Evolutionary conservation across 1,139 yeast species (phyloP).

Genomic region (Blastobotrys buckinghamii): DNA sequence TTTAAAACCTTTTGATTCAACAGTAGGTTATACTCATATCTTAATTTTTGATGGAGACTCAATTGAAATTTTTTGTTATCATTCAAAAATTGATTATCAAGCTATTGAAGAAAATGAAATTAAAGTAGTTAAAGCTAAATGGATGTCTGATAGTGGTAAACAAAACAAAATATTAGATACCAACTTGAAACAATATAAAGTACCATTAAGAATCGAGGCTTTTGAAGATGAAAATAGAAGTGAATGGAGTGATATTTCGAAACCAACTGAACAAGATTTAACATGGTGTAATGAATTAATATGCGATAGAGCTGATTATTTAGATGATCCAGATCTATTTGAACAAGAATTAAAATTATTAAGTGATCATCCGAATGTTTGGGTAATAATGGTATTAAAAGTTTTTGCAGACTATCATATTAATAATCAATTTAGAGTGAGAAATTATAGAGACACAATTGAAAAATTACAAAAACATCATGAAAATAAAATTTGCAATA

Average conservation of each 20-base stretch:
- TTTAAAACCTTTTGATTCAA: background rate
- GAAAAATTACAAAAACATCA: background rate
- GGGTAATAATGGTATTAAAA: background rate
- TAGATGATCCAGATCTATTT: background rate
- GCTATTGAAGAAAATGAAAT: background rate
- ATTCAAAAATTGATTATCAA: background rate
- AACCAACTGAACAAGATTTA: no score
- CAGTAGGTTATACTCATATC: background rate
- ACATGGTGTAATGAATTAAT: no score
- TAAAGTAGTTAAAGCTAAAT: background rate
- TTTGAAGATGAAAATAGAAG: no score
- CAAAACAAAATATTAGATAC: background rate
- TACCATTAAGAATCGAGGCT: no score
- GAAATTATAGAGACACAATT: background rate
- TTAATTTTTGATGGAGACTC: background rate
- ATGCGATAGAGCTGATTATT: no score
- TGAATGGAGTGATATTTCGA: no score
- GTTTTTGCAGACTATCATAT: background rate
- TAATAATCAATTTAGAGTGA: background rate
- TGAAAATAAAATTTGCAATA: background rate
- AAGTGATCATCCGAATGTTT: slow-evolving; percentile 2
- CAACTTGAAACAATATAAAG: no score
- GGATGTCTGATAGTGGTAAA: background rate
- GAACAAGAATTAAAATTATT: background rate
- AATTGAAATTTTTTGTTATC: background rate